Percentiles rank a stretch among this genome's conserved stretches.
phyloP scores from a whole-genome alignment of 768 basidiomycete species.

The Daedalea quercina region DNA sequence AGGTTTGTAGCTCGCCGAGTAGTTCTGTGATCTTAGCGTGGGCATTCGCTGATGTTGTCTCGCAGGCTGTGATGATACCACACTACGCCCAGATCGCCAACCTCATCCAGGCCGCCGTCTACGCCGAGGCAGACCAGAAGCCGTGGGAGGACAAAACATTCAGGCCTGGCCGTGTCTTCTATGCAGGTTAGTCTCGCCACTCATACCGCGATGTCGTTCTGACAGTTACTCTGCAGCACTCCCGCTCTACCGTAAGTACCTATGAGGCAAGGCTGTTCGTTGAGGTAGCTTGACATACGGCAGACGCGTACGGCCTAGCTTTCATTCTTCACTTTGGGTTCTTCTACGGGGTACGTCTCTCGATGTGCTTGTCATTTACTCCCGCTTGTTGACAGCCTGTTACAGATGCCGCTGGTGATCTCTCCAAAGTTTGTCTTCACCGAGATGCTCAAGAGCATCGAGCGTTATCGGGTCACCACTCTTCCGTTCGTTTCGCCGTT shows the following conservation, averaged over 20 bases:
- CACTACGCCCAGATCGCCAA: conserved; percentile 32
- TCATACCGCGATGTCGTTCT: too few species aligned
- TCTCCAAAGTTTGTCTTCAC: conserved; percentile 27
- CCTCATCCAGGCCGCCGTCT: conserved; percentile 30
- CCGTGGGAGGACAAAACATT: neutral
- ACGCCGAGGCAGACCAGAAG: conserved; percentile 31
- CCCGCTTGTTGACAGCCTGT: neutral
- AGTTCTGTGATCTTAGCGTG: neutral
- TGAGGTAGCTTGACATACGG: neutral
- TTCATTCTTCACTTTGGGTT: conserved; percentile 23
- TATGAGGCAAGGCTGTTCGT: neutral
- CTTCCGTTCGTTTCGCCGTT: conserved; percentile 22
- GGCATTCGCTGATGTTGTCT: conserved; percentile 34
- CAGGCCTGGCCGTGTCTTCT: neutral
- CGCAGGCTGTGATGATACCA: conserved; percentile 38
- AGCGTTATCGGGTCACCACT: conserved; percentile 32
- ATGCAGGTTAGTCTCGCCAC: neutral
- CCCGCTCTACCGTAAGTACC: conserved; percentile 23
- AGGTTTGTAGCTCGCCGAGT: conserved; percentile 39
- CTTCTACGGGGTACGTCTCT: conserved; percentile 20
- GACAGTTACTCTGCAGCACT: conserved; percentile 12
- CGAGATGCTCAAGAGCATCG: conserved; percentile 28
- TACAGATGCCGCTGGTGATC: conserved; percentile 25
- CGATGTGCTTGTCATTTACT: neutral
- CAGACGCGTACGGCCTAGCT: conserved; percentile 40